Evolutionary conservation across 345 rosid genomes (phyloP), one percentile per base, ranked within the genome.

Genomic region (Kernera saxatilis): DNA sequence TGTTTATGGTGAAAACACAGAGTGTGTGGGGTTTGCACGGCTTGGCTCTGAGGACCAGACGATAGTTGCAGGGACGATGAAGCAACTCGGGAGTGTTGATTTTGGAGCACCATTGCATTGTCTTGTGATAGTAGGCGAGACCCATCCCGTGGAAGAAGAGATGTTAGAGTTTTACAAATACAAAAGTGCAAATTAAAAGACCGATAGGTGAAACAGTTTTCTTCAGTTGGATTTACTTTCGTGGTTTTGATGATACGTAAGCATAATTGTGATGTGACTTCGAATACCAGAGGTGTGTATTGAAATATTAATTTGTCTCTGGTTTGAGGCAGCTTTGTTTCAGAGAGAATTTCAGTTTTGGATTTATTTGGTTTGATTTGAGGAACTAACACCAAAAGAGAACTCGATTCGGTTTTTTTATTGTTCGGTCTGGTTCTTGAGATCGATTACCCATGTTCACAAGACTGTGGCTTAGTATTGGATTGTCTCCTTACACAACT

Each of bases 81-180:
- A 68, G 79, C 80, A 85, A 62, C 82, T 88, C 17, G 81, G 56
- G 73, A 67, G 46, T 3, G 87, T 87, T 53, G 92, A 92, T 82
- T 95, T 88, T 64, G 96, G 96, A 67, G 76, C 85, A 2, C 98
- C 97, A 3, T 70, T 89, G 64, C 98, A 88, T 82, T 92, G 93
- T 79, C 88, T 87, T 32, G 94, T 92, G 70, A 88, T 92, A 8
- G 88, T 82, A 33, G 97, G 97, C 18, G 18, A 84, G 37, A 92
- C 88, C 10, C 93, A 91, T 82, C 96, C 97, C 0, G 73, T 89
- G 40, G 96, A 94, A 82, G 93, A 88, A 66, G 99, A 94, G 77
- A 91, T 94, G 96, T 64, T 95, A 58, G 86, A 84, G 50, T 79
- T 87, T 70, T 95, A 87, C 87, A 85, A 72, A 54, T 83, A 78